A percentile compares a stretch with the other conserved stretches of the same genome.
Evolutionary conservation across 2,329 filamentous ascomycete species (phyloP).

Genomic region (Pseudogymnoascus sp.): DNA sequence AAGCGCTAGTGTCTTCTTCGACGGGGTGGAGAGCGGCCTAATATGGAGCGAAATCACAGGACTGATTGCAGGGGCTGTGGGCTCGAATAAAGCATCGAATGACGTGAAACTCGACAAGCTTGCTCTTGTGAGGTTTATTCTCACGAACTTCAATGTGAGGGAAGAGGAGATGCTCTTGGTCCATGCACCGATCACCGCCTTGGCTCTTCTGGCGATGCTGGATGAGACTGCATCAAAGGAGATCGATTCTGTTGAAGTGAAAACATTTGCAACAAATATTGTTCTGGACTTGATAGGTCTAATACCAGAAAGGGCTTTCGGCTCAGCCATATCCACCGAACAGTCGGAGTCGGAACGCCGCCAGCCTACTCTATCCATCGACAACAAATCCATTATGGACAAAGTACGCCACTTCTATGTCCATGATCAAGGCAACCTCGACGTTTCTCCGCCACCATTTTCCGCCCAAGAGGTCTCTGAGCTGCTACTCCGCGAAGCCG

Average conservation of each 20-base stretch:
- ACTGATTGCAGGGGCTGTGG: constrained; percentile 57
- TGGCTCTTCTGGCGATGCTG: constrained; percentile 57
- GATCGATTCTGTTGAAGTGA: constrained; percentile 20
- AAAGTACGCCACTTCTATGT: constrained; percentile 62
- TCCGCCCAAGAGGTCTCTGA: constrained; percentile 49
- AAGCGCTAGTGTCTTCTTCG: constrained; percentile 93
- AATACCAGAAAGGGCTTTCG: constrained; percentile 59
- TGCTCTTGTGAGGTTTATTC: constrained; percentile 71
- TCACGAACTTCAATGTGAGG: constrained; percentile 82
- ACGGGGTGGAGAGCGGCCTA: constrained; percentile 88
- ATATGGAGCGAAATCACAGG: constrained; percentile 81
- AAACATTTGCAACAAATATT: constrained; percentile 39
- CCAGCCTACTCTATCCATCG: constrained; percentile 28
- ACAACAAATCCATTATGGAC: constrained; percentile 50
- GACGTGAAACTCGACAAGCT: constrained; percentile 54
- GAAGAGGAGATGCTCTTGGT: constrained; percentile 93
- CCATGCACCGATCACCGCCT: constrained; percentile 70
- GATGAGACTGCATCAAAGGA: constrained; percentile 43
- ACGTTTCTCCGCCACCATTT: constrained; percentile 56
- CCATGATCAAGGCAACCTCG: constrained; percentile 63
- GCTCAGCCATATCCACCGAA: constrained; percentile 27
- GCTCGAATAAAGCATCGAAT: constrained; percentile 37
- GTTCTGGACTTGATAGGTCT: constrained; percentile 54
- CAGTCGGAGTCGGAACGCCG: constrained; percentile 25
- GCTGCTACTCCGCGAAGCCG: constrained; percentile 57